Conservation (phyloP, 2,329 filamentous ascomycete species). For the Colletotrichum abscissum region DNA sequence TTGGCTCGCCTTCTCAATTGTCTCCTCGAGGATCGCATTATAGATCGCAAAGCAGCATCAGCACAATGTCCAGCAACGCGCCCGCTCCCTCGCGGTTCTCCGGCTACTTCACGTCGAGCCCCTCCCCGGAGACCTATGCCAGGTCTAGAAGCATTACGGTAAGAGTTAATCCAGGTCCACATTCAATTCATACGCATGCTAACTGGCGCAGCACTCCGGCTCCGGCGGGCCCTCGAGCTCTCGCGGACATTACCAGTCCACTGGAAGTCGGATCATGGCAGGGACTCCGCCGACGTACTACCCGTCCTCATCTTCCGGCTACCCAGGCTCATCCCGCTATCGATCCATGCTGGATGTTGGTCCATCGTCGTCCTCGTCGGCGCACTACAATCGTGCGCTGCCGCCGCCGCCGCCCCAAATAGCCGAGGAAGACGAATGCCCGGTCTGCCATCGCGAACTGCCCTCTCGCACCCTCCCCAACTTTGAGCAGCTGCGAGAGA, state of each 20-base stretch:
- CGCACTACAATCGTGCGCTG: conserved; percentile 49
- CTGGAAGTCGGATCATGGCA: conserved; percentile 53
- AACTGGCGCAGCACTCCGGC: conserved; percentile 40
- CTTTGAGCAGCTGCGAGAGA: conserved; percentile 65
- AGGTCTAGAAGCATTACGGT: conserved; percentile 35
- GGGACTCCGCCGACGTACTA: conserved; percentile 51
- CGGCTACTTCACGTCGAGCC: conserved; percentile 48
- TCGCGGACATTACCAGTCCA: conserved; percentile 47
- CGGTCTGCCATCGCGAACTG: conserved; percentile 79
- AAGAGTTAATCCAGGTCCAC: not conserved
- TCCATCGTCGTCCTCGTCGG: conserved; percentile 48
- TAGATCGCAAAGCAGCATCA: conserved; percentile 58
- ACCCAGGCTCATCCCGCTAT: conserved; percentile 38
- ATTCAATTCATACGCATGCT: conserved; percentile 21
- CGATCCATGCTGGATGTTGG: conserved; percentile 48
- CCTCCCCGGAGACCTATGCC: conserved; percentile 47
- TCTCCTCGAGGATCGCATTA: conserved; percentile 53
- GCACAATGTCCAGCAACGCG: conserved; percentile 44
- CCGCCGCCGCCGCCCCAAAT: conserved; percentile 61
- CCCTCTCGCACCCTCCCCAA: conserved; percentile 67
- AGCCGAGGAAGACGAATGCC: conserved; percentile 82
- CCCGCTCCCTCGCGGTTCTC: conserved; percentile 47
- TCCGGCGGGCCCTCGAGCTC: conserved; percentile 38
- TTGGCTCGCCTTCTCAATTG: conserved; percentile 44
- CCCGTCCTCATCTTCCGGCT: conserved; percentile 40